These are phyloP conservation scores for Magnusiomyces paraingens DNA, from an alignment of 1,139 yeast species.

Conservation along the genomic window DNA sequence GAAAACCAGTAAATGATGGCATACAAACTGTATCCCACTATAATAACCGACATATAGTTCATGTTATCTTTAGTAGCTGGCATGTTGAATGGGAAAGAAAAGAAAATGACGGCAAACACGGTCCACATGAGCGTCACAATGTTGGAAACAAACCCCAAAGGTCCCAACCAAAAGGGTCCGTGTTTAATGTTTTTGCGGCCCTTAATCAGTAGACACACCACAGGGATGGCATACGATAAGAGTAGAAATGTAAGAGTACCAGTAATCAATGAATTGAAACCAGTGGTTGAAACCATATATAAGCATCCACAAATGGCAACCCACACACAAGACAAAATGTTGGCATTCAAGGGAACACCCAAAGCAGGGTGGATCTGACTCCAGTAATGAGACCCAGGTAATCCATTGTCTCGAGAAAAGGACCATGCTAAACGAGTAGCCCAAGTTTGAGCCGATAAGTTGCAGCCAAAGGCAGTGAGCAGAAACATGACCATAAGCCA, in stretches of 20 bases:
- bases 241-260: conserved; percentile 50
- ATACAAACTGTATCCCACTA: conserved; percentile 13
- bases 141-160: conserved; percentile 50
- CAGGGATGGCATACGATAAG: conserved; percentile 46
- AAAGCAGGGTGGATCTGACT: conserved; percentile 40
- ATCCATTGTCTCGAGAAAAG: conserved; percentile 60
- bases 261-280: conserved; percentile 50
- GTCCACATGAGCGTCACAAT: conserved; percentile 59
- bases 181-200: conserved; percentile 56
- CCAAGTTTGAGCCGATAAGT: conserved; percentile 69
- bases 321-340: conserved; percentile 44
- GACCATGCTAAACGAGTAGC: conserved; percentile 74
- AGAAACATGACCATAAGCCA: conserved; percentile 52
- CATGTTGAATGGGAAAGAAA: conserved; percentile 69
- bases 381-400: conserved; percentile 46
- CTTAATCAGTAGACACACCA: conserved; percentile 45
- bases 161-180: conserved; percentile 70
- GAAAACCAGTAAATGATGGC: background rate
- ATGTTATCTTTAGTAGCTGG: conserved; percentile 58
- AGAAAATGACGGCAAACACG: conserved; percentile 52
- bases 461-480: conserved; percentile 62
- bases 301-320: conserved; percentile 46
- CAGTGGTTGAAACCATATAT: conserved; percentile 49
- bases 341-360: conserved; percentile 50
- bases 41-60: conserved; percentile 69